Percentiles rank a stretch among this genome's conserved stretches.
phyloP scores from a whole-genome alignment of 176 grass and related monocot species.

The Oryza coarctata region DNA sequence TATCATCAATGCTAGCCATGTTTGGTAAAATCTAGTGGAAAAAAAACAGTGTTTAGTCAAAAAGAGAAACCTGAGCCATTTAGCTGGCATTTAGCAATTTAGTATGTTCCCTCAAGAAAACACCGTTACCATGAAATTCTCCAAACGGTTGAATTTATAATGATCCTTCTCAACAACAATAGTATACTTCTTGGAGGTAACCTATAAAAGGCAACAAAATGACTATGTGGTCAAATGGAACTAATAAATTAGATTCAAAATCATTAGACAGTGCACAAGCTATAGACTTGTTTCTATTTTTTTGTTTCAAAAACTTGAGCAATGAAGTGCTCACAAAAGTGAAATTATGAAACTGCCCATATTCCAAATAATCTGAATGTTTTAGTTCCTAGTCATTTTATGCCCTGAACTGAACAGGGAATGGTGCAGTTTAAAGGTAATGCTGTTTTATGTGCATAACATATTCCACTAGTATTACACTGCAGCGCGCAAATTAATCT shows the following conservation, averaged over 20 bases:
- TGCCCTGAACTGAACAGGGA: not conserved
- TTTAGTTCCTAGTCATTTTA: not conserved
- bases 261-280: conserved; percentile 9
- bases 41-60: conserved; percentile 27
- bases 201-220: conserved; percentile 59
- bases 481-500: not conserved
- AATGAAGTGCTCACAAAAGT: conserved; percentile 10
- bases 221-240: not conserved
- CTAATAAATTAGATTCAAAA: not conserved
- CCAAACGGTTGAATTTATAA: conserved; percentile 79
- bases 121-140: conserved; percentile 84
- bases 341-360: conserved; percentile 19
- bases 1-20: conserved; percentile 87
- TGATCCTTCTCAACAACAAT: conserved; percentile 85
- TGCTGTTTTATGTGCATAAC: not conserved
- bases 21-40: conserved; percentile 85
- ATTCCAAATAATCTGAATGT: not conserved
- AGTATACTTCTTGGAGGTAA: conserved; percentile 88
- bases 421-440: not conserved
- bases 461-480: not conserved
- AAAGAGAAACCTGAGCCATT: conserved; percentile 9
- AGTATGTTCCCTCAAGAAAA: conserved; percentile 17
- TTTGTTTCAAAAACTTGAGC: not conserved
- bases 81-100: conserved; percentile 1
- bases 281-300: not conserved